Base-by-base conservation (phyloP, 2,329 filamentous ascomycete species). In the Sporothrix humicola region DNA sequence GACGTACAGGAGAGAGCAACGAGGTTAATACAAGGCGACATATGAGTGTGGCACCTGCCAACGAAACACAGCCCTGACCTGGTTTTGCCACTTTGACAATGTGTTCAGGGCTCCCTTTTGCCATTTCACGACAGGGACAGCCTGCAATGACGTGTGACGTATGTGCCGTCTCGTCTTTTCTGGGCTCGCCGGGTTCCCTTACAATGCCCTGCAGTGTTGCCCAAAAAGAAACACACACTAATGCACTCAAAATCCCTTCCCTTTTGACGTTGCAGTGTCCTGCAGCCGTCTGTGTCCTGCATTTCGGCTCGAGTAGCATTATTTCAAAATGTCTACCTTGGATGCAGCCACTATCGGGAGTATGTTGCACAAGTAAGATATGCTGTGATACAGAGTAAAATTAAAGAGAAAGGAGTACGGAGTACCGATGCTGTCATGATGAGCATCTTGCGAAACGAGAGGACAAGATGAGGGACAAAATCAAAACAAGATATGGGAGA, bases 71-170 rank as follows among this genome's bases (percentile, higher is more conserved):
- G 61, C n/a, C 61, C 37, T 26, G 61, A 48, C 59, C 42, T 48
- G 61, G 61, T 26, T 66, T 66, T 26, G 61, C 58, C 26, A 26
- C 37, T 15, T 31, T 26, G 12, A 37, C 52, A 23, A 56, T 26
- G 1, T 15, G 42, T 20, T 44, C 37, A 44, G 54, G 20, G 54
- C 20, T 44, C 20, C 23, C n/a, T n/a, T 26, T 15, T 17, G 6
- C 46, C 46, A 48, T 7, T 17, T 23, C 20, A 26, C 17, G 61
- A 13, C 42, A 23, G 42, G 61, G 61, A 56, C 52, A 56, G 52
- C n/a, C n/a, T 7, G 26, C 56, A 46, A 46, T 65, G 61, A 48
- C 42, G 42, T 66, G 61, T 66, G 61, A 66, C 61, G 42, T 66
- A 66, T 48, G 46, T 66, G 61, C 61, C 59, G 59, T 46, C 59